These are phyloP conservation scores for Przewalskia tangutica DNA, from an alignment of 257 asterid genomes.

Conservation along the genomic window DNA sequence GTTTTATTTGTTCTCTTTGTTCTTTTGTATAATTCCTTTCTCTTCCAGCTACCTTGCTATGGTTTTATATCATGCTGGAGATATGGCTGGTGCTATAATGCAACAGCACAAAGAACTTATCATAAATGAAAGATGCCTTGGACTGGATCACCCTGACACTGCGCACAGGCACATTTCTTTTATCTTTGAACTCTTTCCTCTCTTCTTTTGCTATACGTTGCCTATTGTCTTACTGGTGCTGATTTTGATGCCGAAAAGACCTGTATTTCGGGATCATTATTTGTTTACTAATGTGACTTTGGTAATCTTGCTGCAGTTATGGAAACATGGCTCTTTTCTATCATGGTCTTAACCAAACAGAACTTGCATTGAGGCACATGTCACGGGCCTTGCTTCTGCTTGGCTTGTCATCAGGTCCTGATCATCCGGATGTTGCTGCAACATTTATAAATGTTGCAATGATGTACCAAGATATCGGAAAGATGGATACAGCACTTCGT, in stretches of 20 bases:
- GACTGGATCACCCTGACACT: conserved; percentile 96
- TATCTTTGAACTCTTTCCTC: not conserved
- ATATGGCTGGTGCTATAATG: conserved; percentile 92
- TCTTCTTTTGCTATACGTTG: not conserved
- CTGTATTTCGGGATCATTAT: not conserved
- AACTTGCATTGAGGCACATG: conserved; percentile 91
- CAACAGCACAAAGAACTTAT: conserved; percentile 97
- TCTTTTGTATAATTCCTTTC: not conserved
- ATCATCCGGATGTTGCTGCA: conserved; percentile 96
- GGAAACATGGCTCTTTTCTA: conserved; percentile 98
- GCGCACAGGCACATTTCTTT: conserved; percentile 65
- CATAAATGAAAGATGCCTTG: conserved; percentile 96
- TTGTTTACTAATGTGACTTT: not conserved
- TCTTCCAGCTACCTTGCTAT: conserved; percentile 77
- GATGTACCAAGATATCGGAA: conserved; percentile 96
- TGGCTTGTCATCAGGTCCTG: conserved; percentile 81
- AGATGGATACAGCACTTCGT: conserved; percentile 85
- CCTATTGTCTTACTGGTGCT: not conserved
- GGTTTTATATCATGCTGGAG: conserved; percentile 99
- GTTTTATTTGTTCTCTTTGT: not conserved
- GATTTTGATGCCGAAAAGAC: not conserved
- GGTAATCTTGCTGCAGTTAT: conserved; percentile 41
- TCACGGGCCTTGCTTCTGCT: conserved; percentile 76
- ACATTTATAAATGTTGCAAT: conserved; percentile 92
- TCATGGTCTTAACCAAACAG: conserved; percentile 94